These are phyloP conservation scores for Aspergillus pseudonomiae DNA, from an alignment of 2,329 filamentous ascomycete genomes.

Conservation along the genomic window DNA sequence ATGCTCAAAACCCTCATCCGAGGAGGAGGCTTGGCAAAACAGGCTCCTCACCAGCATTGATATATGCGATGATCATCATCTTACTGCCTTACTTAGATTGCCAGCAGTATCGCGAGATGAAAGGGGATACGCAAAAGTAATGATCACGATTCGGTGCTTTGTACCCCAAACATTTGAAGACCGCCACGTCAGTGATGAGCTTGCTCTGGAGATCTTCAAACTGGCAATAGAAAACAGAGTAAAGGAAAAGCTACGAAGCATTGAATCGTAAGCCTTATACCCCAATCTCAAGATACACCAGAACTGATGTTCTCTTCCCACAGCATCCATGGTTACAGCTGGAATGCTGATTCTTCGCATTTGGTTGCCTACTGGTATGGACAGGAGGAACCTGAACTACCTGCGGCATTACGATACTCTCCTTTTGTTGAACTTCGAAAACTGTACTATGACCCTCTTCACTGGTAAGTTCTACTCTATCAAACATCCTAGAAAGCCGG, in stretches of 20 bases:
- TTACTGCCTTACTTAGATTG: not conserved
- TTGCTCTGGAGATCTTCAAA: not conserved
- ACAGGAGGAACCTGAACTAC: too few relatives aligned
- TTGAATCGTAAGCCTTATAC: not conserved
- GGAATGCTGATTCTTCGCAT: not conserved
- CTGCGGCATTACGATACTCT: not conserved
- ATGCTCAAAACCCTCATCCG: not conserved
- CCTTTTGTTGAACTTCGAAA: not conserved
- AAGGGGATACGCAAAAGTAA: not conserved
- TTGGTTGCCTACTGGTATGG: not conserved
- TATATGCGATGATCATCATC: not conserved
- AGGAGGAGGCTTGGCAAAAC: not conserved
- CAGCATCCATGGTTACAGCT: not conserved
- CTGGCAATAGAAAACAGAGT: not conserved
- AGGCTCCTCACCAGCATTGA: not conserved
- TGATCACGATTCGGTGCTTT: not conserved
- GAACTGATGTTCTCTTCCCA: not conserved
- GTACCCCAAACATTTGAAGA: not conserved
- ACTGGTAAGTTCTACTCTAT: not conserved
- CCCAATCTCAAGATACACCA: not conserved
- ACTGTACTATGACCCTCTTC: not conserved
- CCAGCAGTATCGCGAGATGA: not conserved
- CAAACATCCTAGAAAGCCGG: not conserved
- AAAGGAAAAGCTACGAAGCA: not conserved
- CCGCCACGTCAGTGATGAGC: not conserved